Evolutionary conservation across 805 yeast genomes (phyloP).

Genomic region (Torulaspora gathmanii): DNA sequence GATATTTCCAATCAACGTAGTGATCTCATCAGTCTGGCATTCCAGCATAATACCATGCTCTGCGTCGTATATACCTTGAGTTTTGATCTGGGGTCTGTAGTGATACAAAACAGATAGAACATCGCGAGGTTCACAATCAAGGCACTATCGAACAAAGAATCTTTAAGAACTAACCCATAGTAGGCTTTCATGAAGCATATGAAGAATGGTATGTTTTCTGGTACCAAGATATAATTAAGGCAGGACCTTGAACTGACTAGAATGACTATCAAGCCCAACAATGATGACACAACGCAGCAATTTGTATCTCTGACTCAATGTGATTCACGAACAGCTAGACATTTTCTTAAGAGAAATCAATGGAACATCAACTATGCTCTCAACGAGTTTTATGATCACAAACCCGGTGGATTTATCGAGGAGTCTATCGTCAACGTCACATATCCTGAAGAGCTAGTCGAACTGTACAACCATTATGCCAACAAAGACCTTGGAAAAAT

Average conservation of each 20-base stretch:
- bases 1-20: background rate
- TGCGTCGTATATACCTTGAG: background rate
- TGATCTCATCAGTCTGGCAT: conserved; percentile 7
- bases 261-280: background rate
- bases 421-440: conserved; percentile 3
- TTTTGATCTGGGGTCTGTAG: background rate
- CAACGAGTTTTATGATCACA: conserved; percentile 33
- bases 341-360: conserved; percentile 24
- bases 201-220: background rate
- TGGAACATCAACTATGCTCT: conserved; percentile 33
- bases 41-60: conserved; percentile 7
- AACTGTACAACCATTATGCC: conserved; percentile 19
- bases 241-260: background rate
- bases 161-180: background rate
- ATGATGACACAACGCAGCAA: conserved; percentile 3
- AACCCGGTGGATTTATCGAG: conserved; percentile 21
- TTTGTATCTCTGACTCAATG: conserved; percentile 27
- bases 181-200: background rate
- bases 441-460: conserved; percentile 21
- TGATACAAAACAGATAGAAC: conserved; percentile 5
- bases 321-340: conserved; percentile 17
- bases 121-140: conserved; percentile 2
- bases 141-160: background rate
- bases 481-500: conserved; percentile 39
- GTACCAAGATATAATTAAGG: background rate